Evolutionary conservation across 2,329 filamentous ascomycete species (phyloP), one percentile per base, ranked within the genome.

Genomic region (Phialocephala subalpina): DNA sequence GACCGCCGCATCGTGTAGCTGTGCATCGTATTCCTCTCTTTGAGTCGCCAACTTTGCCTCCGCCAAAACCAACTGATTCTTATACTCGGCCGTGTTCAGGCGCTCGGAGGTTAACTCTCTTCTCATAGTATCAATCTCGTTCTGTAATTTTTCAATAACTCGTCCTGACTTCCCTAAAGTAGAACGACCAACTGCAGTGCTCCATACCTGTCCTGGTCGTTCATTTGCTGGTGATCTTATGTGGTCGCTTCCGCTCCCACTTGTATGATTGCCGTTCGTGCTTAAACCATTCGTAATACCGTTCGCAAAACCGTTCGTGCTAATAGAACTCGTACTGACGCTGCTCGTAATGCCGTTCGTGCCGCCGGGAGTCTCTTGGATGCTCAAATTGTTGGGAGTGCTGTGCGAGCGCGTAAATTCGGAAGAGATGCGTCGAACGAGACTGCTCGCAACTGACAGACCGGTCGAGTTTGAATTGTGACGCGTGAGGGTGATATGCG

Each of bases 141-240:
- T 89, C 75, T 93, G 92, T 62, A 96, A 85, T 74, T 89, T 88
- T 79, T 96, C 93, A 77, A 96, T 95, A 60, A 93, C 91, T 38
- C 90, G 84, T 9, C 91, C 91, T 11, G 90, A 92, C 81, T 93
- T 93, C 52, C 91, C 91, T 2, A 91, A 80, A 2, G 87, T 89
- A 8, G 90, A 89, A 74, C 90, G 90, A 70, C 90, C 90, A 55
- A 92, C 85, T 2, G 89, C 89, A 35, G 88, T 87, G 74, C 90
- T 89, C 87, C 88, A 90, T 76, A 52, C 29, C 52, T 58, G 27
- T 60, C 65, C 11, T 57, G 60, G 40, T 47, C 58, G 33, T 57
- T 16, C 20, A n/a, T 49, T 49, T 49, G 67, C 72, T 63, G 64
- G 61, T 62, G 60, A 56, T 45, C 27, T 25, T 35, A 63, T 47